Evolutionary conservation across 2,329 filamentous ascomycete genomes (phyloP).

Genomic region (Fusarium drepaniforme): DNA sequence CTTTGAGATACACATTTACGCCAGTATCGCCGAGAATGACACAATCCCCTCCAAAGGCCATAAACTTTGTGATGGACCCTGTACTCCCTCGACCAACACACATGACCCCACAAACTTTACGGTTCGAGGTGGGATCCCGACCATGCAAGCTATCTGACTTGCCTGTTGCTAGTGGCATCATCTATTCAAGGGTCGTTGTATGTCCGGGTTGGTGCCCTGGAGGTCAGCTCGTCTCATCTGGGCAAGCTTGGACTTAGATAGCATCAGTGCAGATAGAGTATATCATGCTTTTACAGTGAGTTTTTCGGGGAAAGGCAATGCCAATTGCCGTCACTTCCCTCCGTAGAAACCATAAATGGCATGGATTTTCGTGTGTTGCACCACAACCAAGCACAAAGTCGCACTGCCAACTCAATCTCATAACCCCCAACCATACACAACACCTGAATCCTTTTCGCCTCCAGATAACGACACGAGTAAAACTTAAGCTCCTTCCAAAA

Average conservation of each 20-base stretch:
- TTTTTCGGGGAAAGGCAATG: neutral
- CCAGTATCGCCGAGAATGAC: constrained; percentile 12
- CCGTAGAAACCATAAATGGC: neutral
- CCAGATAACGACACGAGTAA: neutral
- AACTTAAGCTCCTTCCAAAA: neutral
- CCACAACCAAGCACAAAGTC: neutral
- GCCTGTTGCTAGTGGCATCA: neutral
- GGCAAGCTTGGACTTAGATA: neutral
- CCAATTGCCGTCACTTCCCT: neutral
- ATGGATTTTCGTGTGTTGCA: neutral
- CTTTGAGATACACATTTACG: neutral
- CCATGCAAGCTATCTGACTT: constrained; percentile 3
- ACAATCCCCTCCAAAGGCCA: constrained; percentile 9
- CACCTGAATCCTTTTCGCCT: neutral
- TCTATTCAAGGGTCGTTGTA: neutral
- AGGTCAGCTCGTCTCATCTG: neutral
- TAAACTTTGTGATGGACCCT: constrained; percentile 1
- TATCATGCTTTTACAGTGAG: neutral
- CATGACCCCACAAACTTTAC: neutral
- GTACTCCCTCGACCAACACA: neutral
- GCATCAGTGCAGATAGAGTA: neutral
- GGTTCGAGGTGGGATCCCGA: neutral
- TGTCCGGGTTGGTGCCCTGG: neutral
- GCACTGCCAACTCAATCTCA: neutral
- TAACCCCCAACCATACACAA: neutral